Evolutionary conservation across 208 protist species (phyloP).

Genomic region (Leishmania gerbilli): DNA sequence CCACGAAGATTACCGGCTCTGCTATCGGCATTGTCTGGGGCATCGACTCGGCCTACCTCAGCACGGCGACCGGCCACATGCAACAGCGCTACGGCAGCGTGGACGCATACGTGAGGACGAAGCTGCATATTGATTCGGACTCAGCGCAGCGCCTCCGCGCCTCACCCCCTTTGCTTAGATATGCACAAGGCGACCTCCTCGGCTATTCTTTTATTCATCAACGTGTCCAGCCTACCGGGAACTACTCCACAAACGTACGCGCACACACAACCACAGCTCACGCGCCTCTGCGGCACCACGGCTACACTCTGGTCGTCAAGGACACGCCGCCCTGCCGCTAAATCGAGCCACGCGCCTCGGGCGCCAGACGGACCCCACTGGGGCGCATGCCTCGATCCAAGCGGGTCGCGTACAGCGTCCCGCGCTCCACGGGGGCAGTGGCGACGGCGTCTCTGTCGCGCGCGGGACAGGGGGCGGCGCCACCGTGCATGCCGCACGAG

Average conservation of each 20-base stretch:
- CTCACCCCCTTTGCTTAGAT: constrained; percentile 3
- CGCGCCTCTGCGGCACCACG: not conserved
- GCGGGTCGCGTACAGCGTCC: no score
- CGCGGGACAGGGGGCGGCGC: no score
- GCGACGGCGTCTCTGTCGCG: no score
- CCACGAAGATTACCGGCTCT: not conserved
- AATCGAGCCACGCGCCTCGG: no score
- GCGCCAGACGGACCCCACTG: no score
- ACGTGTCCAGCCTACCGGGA: not conserved
- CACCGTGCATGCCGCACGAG: no score
- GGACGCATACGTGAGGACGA: constrained; percentile 20
- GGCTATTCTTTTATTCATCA: not conserved
- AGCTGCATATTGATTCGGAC: constrained; percentile 20
- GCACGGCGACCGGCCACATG: constrained; percentile 18
- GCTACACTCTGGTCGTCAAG: no score
- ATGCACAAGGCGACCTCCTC: no score
- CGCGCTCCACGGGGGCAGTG: no score
- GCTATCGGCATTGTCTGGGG: constrained; percentile 29
- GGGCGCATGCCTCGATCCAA: no score
- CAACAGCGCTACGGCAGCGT: constrained; percentile 19
- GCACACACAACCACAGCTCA: no score
- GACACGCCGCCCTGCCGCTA: no score
- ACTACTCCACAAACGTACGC: not conserved
- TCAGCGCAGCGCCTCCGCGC: constrained; percentile 5
- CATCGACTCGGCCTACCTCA: constrained; percentile 25